Evolutionary conservation across 805 yeast species (phyloP).

Genomic region (Jamesozyma piceae): DNA sequence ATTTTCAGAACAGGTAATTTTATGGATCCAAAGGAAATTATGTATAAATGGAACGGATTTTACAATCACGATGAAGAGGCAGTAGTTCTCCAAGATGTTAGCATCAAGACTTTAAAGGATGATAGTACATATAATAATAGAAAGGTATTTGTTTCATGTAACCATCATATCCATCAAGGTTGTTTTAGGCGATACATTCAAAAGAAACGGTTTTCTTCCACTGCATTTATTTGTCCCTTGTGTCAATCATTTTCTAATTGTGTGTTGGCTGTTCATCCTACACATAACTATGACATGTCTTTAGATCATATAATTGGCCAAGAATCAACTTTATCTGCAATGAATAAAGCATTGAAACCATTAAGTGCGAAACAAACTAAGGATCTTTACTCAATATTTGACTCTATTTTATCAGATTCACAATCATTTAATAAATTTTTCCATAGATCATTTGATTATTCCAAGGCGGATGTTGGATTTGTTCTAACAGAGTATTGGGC

Average conservation of each 20-base stretch:
- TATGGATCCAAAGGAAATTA: constrained; percentile 24
- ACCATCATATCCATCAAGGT: constrained; percentile 81
- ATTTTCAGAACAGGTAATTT: constrained; percentile 37
- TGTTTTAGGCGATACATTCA: constrained; percentile 65
- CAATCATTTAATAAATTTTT: constrained; percentile 17
- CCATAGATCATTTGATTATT: constrained; percentile 11
- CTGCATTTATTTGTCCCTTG: constrained; percentile 83
- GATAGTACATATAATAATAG: constrained; percentile 8
- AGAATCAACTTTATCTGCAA: constrained; percentile 7
- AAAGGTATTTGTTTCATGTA: constrained; percentile 65
- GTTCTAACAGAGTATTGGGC: constrained; percentile 24
- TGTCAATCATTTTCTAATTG: constrained; percentile 61
- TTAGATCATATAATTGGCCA: constrained; percentile 6
- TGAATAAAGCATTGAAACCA: constrained; percentile 11
- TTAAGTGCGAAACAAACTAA: constrained; percentile 10
- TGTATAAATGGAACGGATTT: constrained; percentile 25
- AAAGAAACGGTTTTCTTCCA: constrained; percentile 47
- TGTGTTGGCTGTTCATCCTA: constrained; percentile 22
- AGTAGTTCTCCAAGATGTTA: constrained; percentile 13
- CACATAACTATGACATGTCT: constrained; percentile 6
- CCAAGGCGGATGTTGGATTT: constrained; percentile 13
- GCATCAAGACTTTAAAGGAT: constrained; percentile 12
- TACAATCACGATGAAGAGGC: constrained; percentile 18
- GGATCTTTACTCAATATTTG: constrained; percentile 13
- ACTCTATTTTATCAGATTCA: constrained; percentile 12